Base-by-base conservation (phyloP, 306 rosid species). In the Acacia melanoxylon region DNA sequence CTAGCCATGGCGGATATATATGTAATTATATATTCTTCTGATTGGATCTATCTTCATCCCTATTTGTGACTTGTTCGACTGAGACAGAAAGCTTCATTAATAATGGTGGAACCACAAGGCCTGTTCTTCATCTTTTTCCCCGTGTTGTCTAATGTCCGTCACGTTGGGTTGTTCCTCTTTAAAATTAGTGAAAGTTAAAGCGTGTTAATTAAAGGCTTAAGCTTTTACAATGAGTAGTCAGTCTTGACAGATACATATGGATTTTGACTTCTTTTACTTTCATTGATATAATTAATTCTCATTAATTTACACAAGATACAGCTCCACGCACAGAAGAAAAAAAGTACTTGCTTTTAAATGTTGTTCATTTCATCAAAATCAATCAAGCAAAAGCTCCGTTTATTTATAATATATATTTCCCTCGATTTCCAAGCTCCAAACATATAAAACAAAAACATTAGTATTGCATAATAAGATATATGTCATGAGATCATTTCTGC, bases 181-280 rank as follows among this genome's bases (percentile, higher is more conserved):
- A 51, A 37, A 37, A 61, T 65, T 37, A 62, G 59, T 48, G 51
- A 31, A 59, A 61, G 72, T 72, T 10, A 83, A 77, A 48, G 35
- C 35, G 17, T 61, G 3, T 58, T 58, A 15, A 37, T 41, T 75
- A 25, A 65, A 27, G 62, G 67, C 24, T 16, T 12, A 61, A n/a
- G 44, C 25, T 59, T 68, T 24, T 54, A 24, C 74, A 17, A 49
- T 74, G 5, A 49, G 40, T 81, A 49, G 40, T 81, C 74, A 35
- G 14, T 19, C 59, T 68, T 16, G 25, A 45, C 2, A 42, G 40
- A 45, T 46, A 1, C 19, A 22, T 41, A 16, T 68, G 27, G 31
- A 80, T 44, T 78, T 80, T 62, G n/a, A 80, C n/a, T 45, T 40
- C 6, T 37, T 49, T 69, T 49, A 8, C 10, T 10, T 78, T 51